A percentile compares a stretch with the other conserved stretches of the same genome.
Conservation (phyloP, 805 yeast species). For the Pichia scutulata region DNA sequence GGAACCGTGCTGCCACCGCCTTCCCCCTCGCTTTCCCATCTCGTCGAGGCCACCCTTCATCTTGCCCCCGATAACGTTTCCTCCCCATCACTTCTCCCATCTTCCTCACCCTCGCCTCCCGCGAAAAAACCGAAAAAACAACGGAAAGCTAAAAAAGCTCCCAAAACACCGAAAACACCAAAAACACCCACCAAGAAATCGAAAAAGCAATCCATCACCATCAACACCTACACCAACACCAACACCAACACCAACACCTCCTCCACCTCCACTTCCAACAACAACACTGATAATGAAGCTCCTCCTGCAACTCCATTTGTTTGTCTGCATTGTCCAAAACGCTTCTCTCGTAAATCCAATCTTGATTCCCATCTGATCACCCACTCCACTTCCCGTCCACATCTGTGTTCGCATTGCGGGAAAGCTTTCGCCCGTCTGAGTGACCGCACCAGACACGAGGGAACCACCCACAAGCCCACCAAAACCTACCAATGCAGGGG, state of each 20-base stretch:
- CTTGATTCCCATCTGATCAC: conserved; percentile 10
- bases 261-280: too few relatives aligned
- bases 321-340: conserved; percentile 4
- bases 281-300: neutral
- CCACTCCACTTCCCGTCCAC: conserved; percentile 3
- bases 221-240: neutral
- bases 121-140: neutral
- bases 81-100: neutral
- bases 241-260: too few relatives aligned
- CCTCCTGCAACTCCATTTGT: neutral
- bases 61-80: neutral
- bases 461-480: conserved; percentile 5
- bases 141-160: neutral
- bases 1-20: neutral
- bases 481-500: conserved; percentile 9
- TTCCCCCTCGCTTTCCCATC: neutral
- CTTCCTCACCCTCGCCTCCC: neutral
- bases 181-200: neutral
- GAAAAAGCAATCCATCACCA: neutral
- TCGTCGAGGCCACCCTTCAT: neutral
- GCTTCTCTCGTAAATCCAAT: conserved; percentile 8
- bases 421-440: conserved; percentile 9
- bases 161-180: too few relatives aligned
- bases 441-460: conserved; percentile 7
- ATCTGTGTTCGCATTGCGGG: conserved; percentile 4